Base-by-base conservation (phyloP, 2,329 filamentous ascomycete genomes). In the Chrysoporthe austroafricana region DNA sequence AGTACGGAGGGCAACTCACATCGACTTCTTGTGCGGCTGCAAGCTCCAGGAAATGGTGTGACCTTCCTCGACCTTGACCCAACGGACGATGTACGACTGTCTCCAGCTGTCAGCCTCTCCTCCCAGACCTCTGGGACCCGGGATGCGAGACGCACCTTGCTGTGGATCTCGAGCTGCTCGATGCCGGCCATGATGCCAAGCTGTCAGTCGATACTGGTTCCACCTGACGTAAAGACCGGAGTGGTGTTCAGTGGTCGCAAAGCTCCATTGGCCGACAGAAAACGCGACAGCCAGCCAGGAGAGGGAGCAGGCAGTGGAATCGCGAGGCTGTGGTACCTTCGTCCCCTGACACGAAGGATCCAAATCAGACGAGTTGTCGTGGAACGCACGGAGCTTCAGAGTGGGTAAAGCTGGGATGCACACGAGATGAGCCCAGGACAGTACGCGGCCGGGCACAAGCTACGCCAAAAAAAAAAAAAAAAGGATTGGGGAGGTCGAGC, bases 21-120 rank as follows among this genome's bases (percentile, higher is more conserved):
- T 91, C 68, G 95, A 97, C 82, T 97, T 98, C 83, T 97, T 98
- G 79, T 98, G 94, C 56, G 96, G 96, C 77, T 98, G 94, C 50
- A 99, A 88, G 76, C 93, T 97, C 96, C 96, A 99, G 18, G 94
- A 97, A 74, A 99, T 94, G 62, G 94, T 97, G 79, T 97, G 91
- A 64, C 91, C 91, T 71, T 93, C 90, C 66, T 94, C 90, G 73
- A 97, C 95, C 77, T 93, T 91, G 73, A 97, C 92, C 95, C 96
- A 99, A 76, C 96, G 93, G 67, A 99, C 93, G 74, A 99, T 94
- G 81, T 99, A 99, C 71, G 94, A 97, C 96, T 98, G 73, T 73
- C 72, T 70, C 64, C 69, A 75, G 71, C 70, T 48, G 21, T 70
- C 68, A 71, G 70, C 68, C 66, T 54, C n/a, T 42, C 39, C 57